Base-by-base conservation (phyloP, 768 basidiomycete genomes). In the Amanita molliuscula region DNA sequence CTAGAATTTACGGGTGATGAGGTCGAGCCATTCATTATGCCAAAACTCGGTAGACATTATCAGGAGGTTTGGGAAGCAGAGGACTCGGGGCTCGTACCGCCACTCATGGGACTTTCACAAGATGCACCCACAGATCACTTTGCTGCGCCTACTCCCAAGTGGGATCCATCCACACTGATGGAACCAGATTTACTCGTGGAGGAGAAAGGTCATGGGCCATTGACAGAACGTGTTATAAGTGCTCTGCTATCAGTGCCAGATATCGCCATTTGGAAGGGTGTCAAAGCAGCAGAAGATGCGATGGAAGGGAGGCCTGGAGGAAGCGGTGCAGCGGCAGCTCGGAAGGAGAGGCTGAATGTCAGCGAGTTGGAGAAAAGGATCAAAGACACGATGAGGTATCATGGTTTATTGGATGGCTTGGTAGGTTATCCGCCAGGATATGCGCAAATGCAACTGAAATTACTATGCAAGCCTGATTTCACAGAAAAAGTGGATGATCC, bases 21-120 rank as follows among this genome's bases (percentile, higher is more conserved):
- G 54, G 72, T 88, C 7, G 88, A 92, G 51, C 85, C 90, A 0
- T 96, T 79, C 59, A 66, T 90, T 29, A 79, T 94, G 67, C 95
- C 95, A 25, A 79, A 84, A 50, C 76, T 96, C 0, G 95, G 78
- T 18, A 73, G 82, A 56, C 93, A 95, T 66, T 99, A 97, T 59
- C 68, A 80, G 29, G 88, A 95, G 47, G 73, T 84, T 0, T 99
- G 95, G 94, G 94, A 94, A 54, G 92, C 96, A 58, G 82, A 90
- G 61, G 95, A 99, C 62, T 74, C 71, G 6, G 70, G 71, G 9
- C 48, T 73, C n/a, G 50, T 66, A 31, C 62, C 66, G 25, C 62
- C 67, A 9, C 55, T 57, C 28, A 50, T 66, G 11, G 33, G 62
- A 6, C 54, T 68, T 36, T 57, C 62, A 40, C 61, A 66, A 54